phyloP scores from a whole-genome alignment of 306 rosid species.

The Medicago ruthenica region DNA sequence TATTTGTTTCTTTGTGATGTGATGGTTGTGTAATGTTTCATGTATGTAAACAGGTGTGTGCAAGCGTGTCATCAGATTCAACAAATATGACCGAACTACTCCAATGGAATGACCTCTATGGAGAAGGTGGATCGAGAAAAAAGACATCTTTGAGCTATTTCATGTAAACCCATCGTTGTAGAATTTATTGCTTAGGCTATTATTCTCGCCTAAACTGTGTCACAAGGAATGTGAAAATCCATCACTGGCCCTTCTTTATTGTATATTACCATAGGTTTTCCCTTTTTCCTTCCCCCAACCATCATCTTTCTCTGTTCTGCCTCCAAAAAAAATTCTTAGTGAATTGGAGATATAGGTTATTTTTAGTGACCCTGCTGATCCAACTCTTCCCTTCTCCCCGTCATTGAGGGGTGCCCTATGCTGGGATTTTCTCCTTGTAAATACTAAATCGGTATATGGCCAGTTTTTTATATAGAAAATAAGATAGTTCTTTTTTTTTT shows the following conservation, averaged over 20 bases:
- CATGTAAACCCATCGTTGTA: conserved; percentile 79
- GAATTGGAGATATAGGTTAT: conserved; percentile 39
- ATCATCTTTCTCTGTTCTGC: conserved; percentile 13
- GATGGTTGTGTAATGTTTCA: not conserved
- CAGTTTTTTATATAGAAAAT: conserved; percentile 1
- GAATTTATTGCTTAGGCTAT: conserved; percentile 51
- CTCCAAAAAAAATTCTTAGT: conserved; percentile 25
- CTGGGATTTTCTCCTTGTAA: conserved; percentile 42
- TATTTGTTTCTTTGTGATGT: not conserved
- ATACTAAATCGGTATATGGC: conserved; percentile 20
- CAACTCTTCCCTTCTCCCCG: conserved; percentile 14
- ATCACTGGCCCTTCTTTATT: conserved; percentile 38
- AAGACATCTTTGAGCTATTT: conserved; percentile 92
- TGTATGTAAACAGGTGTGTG: conserved; percentile 74
- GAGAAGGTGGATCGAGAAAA: conserved; percentile 98
- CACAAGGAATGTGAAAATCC: conserved; percentile 40
- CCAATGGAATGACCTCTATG: conserved; percentile 97
- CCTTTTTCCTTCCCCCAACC: conserved; percentile 34
- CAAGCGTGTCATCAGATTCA: conserved; percentile 95
- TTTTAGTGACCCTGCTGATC: conserved; percentile 37
- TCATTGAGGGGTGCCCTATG: conserved; percentile 33
- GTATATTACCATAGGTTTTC: conserved; percentile 48
- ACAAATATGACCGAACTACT: conserved; percentile 90
- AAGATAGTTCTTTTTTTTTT: not conserved
- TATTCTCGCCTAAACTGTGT: conserved; percentile 49